Evolutionary conservation across 441 rosid genomes (phyloP).

Genomic region (Euphorbia schlechtendalii): DNA sequence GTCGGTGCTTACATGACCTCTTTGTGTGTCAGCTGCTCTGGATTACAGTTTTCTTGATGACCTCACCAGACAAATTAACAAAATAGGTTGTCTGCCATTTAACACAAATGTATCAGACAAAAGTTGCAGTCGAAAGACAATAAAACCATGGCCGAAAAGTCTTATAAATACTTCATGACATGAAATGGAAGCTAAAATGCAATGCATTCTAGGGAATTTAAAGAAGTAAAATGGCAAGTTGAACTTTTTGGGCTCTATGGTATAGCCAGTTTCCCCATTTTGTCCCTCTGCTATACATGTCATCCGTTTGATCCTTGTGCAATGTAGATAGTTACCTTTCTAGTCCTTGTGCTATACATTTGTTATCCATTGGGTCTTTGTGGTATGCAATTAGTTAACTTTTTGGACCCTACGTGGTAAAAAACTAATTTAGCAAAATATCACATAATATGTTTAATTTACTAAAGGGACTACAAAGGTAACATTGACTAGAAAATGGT

Average conservation of each 20-base stretch:
- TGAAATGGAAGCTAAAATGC: background rate
- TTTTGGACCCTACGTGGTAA: too few relatives aligned
- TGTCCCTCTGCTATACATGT: too few relatives aligned
- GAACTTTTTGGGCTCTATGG: background rate
- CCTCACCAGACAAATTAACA: slow-evolving; percentile 38
- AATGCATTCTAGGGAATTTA: background rate
- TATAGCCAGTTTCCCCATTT: too few relatives aligned
- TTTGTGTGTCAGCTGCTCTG: slow-evolving; percentile 35
- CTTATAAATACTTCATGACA: background rate
- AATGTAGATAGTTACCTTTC: too few relatives aligned
- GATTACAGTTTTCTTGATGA: slow-evolving; percentile 32
- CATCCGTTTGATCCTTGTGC: too few relatives aligned
- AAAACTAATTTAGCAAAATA: too few relatives aligned
- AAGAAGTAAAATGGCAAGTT: background rate
- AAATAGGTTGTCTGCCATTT: slow-evolving; percentile 52
- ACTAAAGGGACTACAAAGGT: too few relatives aligned
- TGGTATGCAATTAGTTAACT: too few relatives aligned
- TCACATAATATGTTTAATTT: too few relatives aligned
- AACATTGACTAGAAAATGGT: too few relatives aligned
- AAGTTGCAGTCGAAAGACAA: background rate
- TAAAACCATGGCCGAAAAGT: background rate
- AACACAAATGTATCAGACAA: slow-evolving; percentile 4
- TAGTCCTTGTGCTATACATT: too few relatives aligned
- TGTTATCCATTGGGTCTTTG: too few relatives aligned
- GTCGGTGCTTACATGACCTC: slow-evolving; percentile 31